These are phyloP conservation scores for Kodamaea sagamina DNA, from an alignment of 805 yeast species.

Conservation along the genomic window DNA sequence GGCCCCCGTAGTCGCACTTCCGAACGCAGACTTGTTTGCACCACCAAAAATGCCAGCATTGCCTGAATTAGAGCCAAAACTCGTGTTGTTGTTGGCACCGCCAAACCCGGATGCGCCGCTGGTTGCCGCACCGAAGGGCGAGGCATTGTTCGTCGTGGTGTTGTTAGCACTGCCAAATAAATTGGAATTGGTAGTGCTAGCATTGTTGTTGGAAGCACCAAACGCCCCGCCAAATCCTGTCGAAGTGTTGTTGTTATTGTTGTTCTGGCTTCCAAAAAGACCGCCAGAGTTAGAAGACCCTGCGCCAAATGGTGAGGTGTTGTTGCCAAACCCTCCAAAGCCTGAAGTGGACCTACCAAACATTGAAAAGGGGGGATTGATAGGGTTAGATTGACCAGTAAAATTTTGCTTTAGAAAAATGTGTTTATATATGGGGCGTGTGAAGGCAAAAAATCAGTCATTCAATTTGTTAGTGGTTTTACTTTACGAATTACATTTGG, in stretches of 20 bases:
- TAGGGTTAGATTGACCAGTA: background rate
- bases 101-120: conserved; percentile 38
- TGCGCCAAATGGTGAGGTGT: conserved; percentile 31
- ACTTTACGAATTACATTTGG: too few species aligned
- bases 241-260: conserved; percentile 11
- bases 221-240: conserved; percentile 23
- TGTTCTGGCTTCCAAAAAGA: conserved; percentile 18
- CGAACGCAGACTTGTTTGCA: conserved; percentile 22
- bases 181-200: conserved; percentile 1
- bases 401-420: background rate
- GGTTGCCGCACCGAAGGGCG: conserved; percentile 32
- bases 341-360: conserved; percentile 53
- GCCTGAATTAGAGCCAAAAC: conserved; percentile 17
- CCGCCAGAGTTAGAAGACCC: conserved; percentile 23
- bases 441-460: background rate
- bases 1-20: conserved; percentile 19
- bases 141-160: conserved; percentile 17
- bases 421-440: conserved; percentile 4
- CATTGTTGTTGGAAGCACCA: conserved; percentile 21
- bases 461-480: too few species aligned
- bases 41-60: conserved; percentile 31
- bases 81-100: conserved; percentile 18
- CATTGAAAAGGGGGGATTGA: conserved; percentile 27
- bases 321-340: conserved; percentile 47
- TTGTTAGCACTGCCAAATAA: conserved; percentile 13